Conservation (phyloP, 177 flowering plant genomes). For the Vitis hybrid region DNA sequence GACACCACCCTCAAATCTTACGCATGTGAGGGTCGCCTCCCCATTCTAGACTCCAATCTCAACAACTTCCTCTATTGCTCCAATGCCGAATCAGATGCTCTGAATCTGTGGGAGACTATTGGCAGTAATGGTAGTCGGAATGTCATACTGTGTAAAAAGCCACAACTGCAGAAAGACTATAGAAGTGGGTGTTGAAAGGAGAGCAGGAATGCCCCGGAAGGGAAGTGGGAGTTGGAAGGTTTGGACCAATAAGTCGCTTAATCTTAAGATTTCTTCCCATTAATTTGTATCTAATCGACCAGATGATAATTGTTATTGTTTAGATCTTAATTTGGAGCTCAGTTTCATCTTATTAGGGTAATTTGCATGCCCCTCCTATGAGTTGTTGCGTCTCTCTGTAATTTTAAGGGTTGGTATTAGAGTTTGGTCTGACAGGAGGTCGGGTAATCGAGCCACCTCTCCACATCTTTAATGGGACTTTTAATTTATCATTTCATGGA, state of each 20-base stretch:
- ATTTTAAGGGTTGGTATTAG: too few relatives aligned
- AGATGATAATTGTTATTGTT: too few relatives aligned
- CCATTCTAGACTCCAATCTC: conserved; percentile 64
- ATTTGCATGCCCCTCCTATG: too few relatives aligned
- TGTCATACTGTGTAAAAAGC: conserved; percentile 69
- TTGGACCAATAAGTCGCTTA: conserved; percentile 66
- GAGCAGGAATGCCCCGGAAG: conserved; percentile 23
- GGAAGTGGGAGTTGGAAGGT: conserved; percentile 56
- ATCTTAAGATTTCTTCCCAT: conserved; percentile 51
- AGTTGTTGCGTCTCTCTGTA: too few relatives aligned
- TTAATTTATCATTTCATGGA: too few relatives aligned
- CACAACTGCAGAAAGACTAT: conserved; percentile 22
- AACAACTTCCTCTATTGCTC: conserved; percentile 70
- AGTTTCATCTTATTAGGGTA: too few relatives aligned
- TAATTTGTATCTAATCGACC: conserved; percentile 4
- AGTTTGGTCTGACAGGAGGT: too few relatives aligned
- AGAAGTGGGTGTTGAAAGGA: conserved; percentile 8
- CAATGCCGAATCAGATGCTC: conserved; percentile 47
- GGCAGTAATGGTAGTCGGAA: conserved; percentile 56
- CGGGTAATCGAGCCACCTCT: too few relatives aligned
- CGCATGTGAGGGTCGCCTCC: conserved; percentile 76
- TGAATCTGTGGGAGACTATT: conserved; percentile 63
- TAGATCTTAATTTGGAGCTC: too few relatives aligned
- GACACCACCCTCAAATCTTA: conserved; percentile 62
- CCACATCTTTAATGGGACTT: too few relatives aligned